Percentiles rank a stretch among this genome's conserved stretches.
phyloP scores from a whole-genome alignment of 2,329 filamentous ascomycete species.

The Ophiosphaerella herpotricha region DNA sequence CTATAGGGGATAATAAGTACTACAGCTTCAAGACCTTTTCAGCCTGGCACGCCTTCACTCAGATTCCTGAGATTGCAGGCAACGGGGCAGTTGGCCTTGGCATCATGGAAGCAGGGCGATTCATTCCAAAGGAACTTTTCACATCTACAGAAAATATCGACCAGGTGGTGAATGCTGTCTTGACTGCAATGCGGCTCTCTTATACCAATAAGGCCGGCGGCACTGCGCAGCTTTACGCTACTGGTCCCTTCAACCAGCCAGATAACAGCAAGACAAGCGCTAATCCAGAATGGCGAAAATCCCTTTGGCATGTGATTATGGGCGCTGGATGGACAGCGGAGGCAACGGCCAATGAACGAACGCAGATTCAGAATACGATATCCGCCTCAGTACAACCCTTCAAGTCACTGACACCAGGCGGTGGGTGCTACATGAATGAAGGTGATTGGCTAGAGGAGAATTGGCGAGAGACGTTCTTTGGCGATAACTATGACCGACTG shows the following conservation, averaged over 20 bases:
- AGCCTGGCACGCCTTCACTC: conserved; percentile 36
- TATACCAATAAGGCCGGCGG: conserved; percentile 31
- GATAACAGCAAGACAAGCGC: conserved; percentile 39
- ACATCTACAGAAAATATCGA: conserved; percentile 18
- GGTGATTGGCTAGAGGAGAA: conserved; percentile 43
- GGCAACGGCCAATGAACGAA: conserved; percentile 19
- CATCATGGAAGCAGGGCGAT: conserved; percentile 39
- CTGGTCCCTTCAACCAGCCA: conserved; percentile 37
- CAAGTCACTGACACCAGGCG: conserved; percentile 40
- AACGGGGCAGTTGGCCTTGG: conserved; percentile 44
- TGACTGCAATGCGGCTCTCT: conserved; percentile 40
- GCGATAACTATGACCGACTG: conserved; percentile 34
- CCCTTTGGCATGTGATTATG: conserved; percentile 43
- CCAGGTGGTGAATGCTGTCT: conserved; percentile 35
- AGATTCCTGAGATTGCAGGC: conserved; percentile 33
- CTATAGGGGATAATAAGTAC: conserved; percentile 39
- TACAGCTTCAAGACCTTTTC: conserved; percentile 39
- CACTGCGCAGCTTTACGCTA: conserved; percentile 42
- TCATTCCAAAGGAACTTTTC: conserved; percentile 40
- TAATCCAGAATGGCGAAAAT: conserved; percentile 38
- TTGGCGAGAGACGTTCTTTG: conserved; percentile 44
- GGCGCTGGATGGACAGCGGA: conserved; percentile 35
- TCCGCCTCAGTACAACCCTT: conserved; percentile 36
- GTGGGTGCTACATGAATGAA: conserved; percentile 45
- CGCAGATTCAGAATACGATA: conserved; percentile 36